Conservation (phyloP, 139 green algal species). For the Mychonastes homosphaera region DNA sequence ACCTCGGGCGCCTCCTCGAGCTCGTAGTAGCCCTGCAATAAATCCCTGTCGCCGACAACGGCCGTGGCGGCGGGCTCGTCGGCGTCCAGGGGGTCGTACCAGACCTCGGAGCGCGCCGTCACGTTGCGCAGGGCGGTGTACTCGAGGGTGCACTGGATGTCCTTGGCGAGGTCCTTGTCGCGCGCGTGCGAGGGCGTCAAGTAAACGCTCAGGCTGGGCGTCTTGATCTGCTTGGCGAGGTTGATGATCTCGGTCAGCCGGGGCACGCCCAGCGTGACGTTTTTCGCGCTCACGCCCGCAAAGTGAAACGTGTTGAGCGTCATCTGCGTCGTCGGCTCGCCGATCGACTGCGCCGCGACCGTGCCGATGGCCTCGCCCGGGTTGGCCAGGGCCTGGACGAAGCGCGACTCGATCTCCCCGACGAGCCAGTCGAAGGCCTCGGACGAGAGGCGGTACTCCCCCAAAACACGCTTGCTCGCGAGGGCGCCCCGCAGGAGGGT, state of each 20-base stretch:
- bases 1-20: constrained; percentile 64
- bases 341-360: constrained; percentile 92
- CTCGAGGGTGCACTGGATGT: constrained; percentile 87
- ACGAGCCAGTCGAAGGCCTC: constrained; percentile 86
- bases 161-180: constrained; percentile 66
- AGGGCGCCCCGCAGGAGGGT: constrained; percentile 73
- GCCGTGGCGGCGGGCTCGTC: constrained; percentile 50
- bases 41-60: constrained; percentile 76
- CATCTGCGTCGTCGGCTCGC: constrained; percentile 95
- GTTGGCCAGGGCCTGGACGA: constrained; percentile 49
- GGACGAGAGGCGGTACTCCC: constrained; percentile 48
- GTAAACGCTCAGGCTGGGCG: constrained; percentile 75
- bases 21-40: constrained; percentile 12
- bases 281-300: constrained; percentile 91
- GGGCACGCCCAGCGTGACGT: constrained; percentile 97
- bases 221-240: constrained; percentile 99
- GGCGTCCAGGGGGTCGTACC: constrained; percentile 44
- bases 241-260: constrained; percentile 99
- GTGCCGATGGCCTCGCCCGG: constrained; percentile 81
- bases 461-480: constrained; percentile 76
- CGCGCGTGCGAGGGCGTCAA: constrained; percentile 2
- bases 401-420: constrained; percentile 76
- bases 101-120: constrained; percentile 33
- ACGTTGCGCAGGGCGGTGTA: constrained; percentile 84
- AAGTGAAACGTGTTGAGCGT: constrained; percentile 98